Conservation (phyloP, 352 stramenopile genomes). For the Pythium rishiriense region DNA sequence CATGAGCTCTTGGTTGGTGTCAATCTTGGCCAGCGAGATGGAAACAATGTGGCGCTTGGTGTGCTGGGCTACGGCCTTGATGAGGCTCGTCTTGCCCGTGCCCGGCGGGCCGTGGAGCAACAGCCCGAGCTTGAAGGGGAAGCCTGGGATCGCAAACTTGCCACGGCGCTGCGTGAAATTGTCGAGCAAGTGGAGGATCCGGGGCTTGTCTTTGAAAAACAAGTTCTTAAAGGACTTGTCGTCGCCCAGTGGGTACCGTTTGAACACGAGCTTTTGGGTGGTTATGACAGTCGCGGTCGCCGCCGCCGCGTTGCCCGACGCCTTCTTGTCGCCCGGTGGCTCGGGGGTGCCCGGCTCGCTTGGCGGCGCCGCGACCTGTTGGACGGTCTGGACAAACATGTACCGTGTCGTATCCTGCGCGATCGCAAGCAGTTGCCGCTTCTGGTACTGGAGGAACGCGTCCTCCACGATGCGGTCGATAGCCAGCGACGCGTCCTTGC, state of each 20-base stretch:
- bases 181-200: slow-evolving; percentile 70
- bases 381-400: slow-evolving; percentile 17
- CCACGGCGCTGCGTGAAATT: slow-evolving; percentile 65
- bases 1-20: slow-evolving; percentile 83
- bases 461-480: slow-evolving; percentile 33
- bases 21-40: slow-evolving; percentile 70
- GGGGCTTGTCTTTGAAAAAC: slow-evolving; percentile 84
- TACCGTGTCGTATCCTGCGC: slow-evolving; percentile 15
- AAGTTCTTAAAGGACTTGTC: slow-evolving; percentile 88
- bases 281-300: slow-evolving; percentile 25
- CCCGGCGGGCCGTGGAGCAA: slow-evolving; percentile 84
- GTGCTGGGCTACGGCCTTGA: slow-evolving; percentile 81
- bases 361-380: slow-evolving; percentile 3
- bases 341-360: slow-evolving; percentile 24
- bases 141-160: slow-evolving; percentile 86
- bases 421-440: slow-evolving; percentile 6
- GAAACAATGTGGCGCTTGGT: slow-evolving; percentile 66
- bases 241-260: slow-evolving; percentile 79
- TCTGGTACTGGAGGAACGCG: slow-evolving; percentile 16
- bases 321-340: slow-evolving; percentile 36
- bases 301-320: slow-evolving; percentile 22
- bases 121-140: slow-evolving; percentile 87
- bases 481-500: slow-evolving; percentile 22
- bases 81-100: slow-evolving; percentile 85
- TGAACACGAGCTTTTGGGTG: slow-evolving; percentile 33